Conservation (phyloP, 306 rosid genomes). For the Glycyrrhiza uralensis region DNA sequence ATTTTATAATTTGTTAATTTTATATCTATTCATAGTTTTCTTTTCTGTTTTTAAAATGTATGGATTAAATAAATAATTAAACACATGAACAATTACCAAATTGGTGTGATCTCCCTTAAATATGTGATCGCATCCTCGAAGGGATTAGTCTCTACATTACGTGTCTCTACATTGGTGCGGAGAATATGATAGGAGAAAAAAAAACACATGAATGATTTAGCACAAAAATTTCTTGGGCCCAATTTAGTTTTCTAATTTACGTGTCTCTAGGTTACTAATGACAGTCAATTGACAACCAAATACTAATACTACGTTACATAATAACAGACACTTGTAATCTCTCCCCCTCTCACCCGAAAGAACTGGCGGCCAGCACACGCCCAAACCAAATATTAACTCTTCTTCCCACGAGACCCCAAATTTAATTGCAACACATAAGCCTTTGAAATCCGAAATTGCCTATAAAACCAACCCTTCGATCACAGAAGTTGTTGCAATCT, state of each 20-base stretch:
- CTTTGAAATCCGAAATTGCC: constrained; percentile 30
- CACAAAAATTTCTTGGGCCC: too few relatives aligned
- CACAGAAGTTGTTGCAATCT: background rate
- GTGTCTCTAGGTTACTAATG: background rate
- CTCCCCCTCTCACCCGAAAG: background rate
- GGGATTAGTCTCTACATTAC: too few relatives aligned
- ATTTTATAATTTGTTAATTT: background rate
- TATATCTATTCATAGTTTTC: background rate
- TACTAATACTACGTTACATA: background rate
- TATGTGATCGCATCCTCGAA: too few relatives aligned
- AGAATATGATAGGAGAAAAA: too few relatives aligned
- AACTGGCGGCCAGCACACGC: constrained; percentile 8
- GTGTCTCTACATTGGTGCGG: too few relatives aligned
- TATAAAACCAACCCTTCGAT: constrained; percentile 1
- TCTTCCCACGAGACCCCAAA: too few relatives aligned
- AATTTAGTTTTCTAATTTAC: too few relatives aligned
- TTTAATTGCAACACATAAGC: background rate
- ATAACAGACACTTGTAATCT: background rate
- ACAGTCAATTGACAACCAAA: background rate
- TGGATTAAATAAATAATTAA: background rate
- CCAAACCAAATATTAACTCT: too few relatives aligned
- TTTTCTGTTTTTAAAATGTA: too few relatives aligned
- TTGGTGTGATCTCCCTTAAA: too few relatives aligned
- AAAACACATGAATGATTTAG: too few relatives aligned
- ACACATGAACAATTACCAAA: too few relatives aligned